Percentiles rank a stretch among this genome's conserved stretches.
Conservation (phyloP, 2,329 filamentous ascomycete genomes). For the Phaeosphaeriaceae sp. region DNA sequence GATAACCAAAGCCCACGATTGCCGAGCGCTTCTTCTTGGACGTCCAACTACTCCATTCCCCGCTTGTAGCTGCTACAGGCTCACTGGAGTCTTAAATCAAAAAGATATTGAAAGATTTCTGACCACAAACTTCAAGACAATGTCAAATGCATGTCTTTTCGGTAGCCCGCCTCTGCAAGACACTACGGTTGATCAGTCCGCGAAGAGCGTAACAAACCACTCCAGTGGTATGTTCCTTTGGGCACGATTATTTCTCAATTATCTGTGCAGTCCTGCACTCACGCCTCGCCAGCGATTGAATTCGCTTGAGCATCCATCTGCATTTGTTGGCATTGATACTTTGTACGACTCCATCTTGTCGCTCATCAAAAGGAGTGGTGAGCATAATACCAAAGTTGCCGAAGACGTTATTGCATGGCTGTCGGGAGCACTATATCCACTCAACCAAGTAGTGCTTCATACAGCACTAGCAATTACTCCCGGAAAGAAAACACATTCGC, state of each 20-base stretch:
- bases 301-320: neutral
- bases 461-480: neutral
- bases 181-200: too few species aligned
- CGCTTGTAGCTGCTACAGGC: neutral
- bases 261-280: neutral
- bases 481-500: neutral
- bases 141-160: neutral
- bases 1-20: neutral
- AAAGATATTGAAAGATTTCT: neutral
- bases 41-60: neutral
- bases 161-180: neutral
- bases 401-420: neutral
- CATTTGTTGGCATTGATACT: neutral
- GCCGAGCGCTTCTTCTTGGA: neutral
- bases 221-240: constrained; percentile 1
- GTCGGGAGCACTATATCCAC: neutral
- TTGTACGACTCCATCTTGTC: neutral
- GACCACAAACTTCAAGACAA: neutral
- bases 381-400: neutral
- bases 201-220: neutral
- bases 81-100: neutral
- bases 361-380: neutral
- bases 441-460: neutral
- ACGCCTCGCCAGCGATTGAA: neutral
- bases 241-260: constrained; percentile 1